Base-by-base conservation (phyloP, 306 rosid species). In the Rosa persica region DNA sequence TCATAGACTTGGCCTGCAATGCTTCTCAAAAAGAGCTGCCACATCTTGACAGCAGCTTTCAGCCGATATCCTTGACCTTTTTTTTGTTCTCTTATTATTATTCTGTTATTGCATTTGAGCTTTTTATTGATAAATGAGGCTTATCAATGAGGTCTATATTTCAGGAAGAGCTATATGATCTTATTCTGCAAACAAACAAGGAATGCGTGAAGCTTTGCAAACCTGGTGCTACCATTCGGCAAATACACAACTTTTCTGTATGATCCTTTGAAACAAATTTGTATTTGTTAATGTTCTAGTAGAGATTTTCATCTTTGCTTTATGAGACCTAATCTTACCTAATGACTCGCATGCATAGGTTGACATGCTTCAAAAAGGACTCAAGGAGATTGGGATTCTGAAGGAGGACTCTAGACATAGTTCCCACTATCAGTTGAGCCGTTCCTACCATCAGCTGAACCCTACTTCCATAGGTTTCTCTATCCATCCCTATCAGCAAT, bases 141-240 rank as follows among this genome's bases (percentile, higher is more conserved):
- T 70, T 34, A 71, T 49, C 49, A 42, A 27, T 77, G 58, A 43
- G 61, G 17, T 74, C 58, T 74, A 75, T 74, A 70, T 87, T 75
- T 84, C 94, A 95, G 99, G 93, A 89, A 76, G 99, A 89, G 79
- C 93, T 95, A 76, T 93, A 93, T 84, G 90, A 89, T 72, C 98
- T 95, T 80, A 86, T 95, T 84, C 81, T 93, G 67, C 90, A 77
- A 85, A 89, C 98, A 19, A 91, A 86, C 81, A 93, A 93, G 89
- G 87, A 78, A 73, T 91, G 93, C 68, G 80, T 95, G 84, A 86
- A 92, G 83, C 98, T 89, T 78, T 95, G 99, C 87, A 89, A 85
- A 83, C 98, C 98, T 42, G 97, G 98, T 71, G 88, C 89, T 73
- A 88, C 88, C 75, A 86, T 92, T 70, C 85, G 85, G 76, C 78